Conservation (phyloP, 2,329 filamentous ascomycete genomes). For the Scedosporium dehoogii region DNA sequence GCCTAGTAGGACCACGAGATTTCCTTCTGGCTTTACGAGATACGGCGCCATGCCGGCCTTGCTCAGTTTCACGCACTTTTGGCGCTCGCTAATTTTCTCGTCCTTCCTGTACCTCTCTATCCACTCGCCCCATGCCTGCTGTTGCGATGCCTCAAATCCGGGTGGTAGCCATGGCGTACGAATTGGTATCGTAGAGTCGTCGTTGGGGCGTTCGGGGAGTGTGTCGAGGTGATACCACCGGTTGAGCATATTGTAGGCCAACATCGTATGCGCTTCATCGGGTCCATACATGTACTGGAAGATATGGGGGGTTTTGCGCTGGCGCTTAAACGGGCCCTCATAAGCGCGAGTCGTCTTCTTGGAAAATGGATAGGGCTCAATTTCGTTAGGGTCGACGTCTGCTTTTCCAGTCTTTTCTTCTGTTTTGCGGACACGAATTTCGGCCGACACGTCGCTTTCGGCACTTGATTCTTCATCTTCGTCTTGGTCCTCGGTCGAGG, state of each 20-base stretch:
- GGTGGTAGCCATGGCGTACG: conserved; percentile 13
- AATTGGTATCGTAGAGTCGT: conserved; percentile 1
- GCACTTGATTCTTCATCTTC: conserved; percentile 20
- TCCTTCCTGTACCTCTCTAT: conserved; percentile 7
- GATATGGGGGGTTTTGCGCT: conserved; percentile 13
- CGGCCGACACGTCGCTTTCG: conserved; percentile 14
- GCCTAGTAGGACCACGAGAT: conserved; percentile 24
- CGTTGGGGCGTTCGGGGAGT: conserved; percentile 13
- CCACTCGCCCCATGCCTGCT: conserved; percentile 6
- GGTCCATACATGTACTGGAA: conserved; percentile 17
- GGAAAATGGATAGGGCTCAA: conserved; percentile 21
- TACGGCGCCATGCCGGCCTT: conserved; percentile 14
- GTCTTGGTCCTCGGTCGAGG: conserved; percentile 22
- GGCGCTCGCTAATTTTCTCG: neutral
- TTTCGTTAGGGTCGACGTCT: conserved; percentile 9
- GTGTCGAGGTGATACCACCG: conserved; percentile 23
- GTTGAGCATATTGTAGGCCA: conserved; percentile 13
- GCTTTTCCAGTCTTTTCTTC: conserved; percentile 16
- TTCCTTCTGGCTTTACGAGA: conserved; percentile 18
- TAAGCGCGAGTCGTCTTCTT: conserved; percentile 18
- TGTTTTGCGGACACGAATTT: conserved; percentile 13
- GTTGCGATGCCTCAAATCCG: conserved; percentile 10
- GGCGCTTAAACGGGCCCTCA: conserved; percentile 22
- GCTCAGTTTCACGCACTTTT: conserved; percentile 14
- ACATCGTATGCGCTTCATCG: conserved; percentile 11